Base-by-base conservation (phyloP, 139 green algal genomes). In the Volvox reticuliferus region DNA sequence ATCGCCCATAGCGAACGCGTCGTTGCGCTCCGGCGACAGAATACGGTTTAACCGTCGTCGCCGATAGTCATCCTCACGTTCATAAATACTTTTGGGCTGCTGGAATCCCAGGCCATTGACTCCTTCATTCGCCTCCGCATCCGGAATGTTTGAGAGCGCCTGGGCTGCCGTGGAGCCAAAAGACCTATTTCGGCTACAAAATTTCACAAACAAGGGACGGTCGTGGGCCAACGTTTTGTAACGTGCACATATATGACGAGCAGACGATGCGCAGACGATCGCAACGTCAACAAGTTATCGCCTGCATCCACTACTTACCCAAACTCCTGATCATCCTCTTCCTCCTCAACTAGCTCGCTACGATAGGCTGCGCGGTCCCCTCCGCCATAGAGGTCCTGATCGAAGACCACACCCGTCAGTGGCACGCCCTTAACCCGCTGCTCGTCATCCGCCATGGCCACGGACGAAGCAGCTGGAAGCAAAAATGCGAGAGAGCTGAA, bases 61-160 rank as follows among this genome's bases (percentile, higher is more conserved):
- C 61, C 93, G 89, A 95, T 99, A 99, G 13, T 99, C 98, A 86
- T 97, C 95, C 93, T 99, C 98, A 1, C 98, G 91, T 90, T 99
- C 98, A 16, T 95, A 95, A 86, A 99, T 99, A 44, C 37, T 93
- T 28, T 93, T 91, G 24, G 90, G 90, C 81, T 90, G 84, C 67
- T 89, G 35, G n/a, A 91, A 93, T 28, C 80, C 89, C 44, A 82
- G 28, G 16, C 63, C 92, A 20, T 35, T 26, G 2, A 28, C 30
- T 5, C 82, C 89, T 0, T 71, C 92, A 68, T 91, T 88, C 55
- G 87, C 61, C 0, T 36, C 63, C 30, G 30, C 33, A 33, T 94
- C 92, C 2, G 92, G 92, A 30, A 89, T 91, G 82, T 20, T 79
- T 37, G 37, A 91, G 33, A 32, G 91, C 78, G 67, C 84, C 69